phyloP scores from a whole-genome alignment of 2,329 filamentous ascomycete species.

The Aspergillus intermedius region DNA sequence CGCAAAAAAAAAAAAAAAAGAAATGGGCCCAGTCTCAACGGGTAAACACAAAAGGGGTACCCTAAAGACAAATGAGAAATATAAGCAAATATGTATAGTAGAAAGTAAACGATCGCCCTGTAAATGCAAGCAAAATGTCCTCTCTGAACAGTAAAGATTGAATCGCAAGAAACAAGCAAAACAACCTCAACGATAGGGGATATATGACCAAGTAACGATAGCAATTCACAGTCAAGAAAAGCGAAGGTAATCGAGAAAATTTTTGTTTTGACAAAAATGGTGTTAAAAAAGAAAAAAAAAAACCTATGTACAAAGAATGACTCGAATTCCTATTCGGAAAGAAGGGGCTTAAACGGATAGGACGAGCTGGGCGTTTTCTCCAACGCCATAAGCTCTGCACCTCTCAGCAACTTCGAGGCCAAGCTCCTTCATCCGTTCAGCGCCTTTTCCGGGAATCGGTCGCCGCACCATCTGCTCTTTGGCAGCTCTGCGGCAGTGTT shows the following conservation, averaged over 20 bases:
- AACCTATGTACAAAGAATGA: conserved; percentile 19
- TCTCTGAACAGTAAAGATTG: conserved; percentile 11
- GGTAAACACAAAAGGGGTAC: conserved; percentile 4
- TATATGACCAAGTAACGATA: conserved; percentile 17
- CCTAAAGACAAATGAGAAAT: not conserved
- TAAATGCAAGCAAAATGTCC: conserved; percentile 22
- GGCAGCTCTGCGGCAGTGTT: conserved; percentile 76
- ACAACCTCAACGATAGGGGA: conserved; percentile 8
- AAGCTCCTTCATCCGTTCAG: conserved; percentile 87
- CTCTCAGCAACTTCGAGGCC: conserved; percentile 84
- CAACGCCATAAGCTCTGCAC: conserved; percentile 58
- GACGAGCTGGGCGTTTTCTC: conserved; percentile 55
- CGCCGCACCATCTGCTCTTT: conserved; percentile 58
- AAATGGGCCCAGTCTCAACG: conserved; percentile 7
- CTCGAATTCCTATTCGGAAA: conserved; percentile 14
- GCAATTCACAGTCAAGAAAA: conserved; percentile 3
- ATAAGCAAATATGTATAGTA: conserved; percentile 12
- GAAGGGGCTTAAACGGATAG: conserved; percentile 55
- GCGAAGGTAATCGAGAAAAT: conserved; percentile 7
- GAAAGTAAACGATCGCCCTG: conserved; percentile 16
- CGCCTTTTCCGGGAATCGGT: conserved; percentile 75
- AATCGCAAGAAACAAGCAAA: conserved; percentile 11
- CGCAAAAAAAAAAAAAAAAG: conserved; percentile 3
- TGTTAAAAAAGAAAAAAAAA: not conserved
- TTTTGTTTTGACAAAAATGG: not conserved